Evolutionary conservation across 2,329 filamentous ascomycete species (phyloP), one percentile per base, ranked within the genome.

Genomic region (Venturia oleaginea): DNA sequence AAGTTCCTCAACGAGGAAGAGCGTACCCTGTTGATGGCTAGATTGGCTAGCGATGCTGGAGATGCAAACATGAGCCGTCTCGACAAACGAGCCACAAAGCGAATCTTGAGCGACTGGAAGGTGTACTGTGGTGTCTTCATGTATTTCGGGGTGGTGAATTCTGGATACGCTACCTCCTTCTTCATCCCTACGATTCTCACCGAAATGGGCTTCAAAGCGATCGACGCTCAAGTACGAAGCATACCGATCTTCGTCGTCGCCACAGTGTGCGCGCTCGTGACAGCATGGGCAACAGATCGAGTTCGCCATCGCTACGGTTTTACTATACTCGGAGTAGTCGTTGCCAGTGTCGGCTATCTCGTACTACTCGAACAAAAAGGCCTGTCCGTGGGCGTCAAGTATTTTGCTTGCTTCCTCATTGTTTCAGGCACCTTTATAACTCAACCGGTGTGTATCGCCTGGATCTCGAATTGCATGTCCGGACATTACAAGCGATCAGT

Each of bases 401-500:
- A 85, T 72, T 80, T 82, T 61, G 82, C 82, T 11, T 72, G 84
- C 55, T 85, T 82, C 70, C 76, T 84, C 54, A 73, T 85, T 68
- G 80, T 81, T 2, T 75, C 75, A 8, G 83, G 84, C 19, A 79
- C 79, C 1, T 85, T 81, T 69, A 80, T 82, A 61, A 78, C 80
- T 3, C 81, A 83, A 66, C 83, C 84, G 1, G 78, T 86, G 51
- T 76, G 78, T 1, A 73, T 86, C 32, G 80, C 77, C 7, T 86
- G 84, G 83, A 73, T 86, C 27, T 78, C 77, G 65, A 85, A 86
- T 70, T 83, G 83, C 67, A 77, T 84, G 67, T 78, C 77, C 0
- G 83, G 83, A 1, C 82, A 84, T 70, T 85, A 83, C 71, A 86
- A 86, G 73, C 78, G 82, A 22, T 76, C 78, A 0, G 76, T 86